These are phyloP conservation scores for Claviceps spartinae DNA, from an alignment of 2,329 filamentous ascomycete species.

Conservation along the genomic window DNA sequence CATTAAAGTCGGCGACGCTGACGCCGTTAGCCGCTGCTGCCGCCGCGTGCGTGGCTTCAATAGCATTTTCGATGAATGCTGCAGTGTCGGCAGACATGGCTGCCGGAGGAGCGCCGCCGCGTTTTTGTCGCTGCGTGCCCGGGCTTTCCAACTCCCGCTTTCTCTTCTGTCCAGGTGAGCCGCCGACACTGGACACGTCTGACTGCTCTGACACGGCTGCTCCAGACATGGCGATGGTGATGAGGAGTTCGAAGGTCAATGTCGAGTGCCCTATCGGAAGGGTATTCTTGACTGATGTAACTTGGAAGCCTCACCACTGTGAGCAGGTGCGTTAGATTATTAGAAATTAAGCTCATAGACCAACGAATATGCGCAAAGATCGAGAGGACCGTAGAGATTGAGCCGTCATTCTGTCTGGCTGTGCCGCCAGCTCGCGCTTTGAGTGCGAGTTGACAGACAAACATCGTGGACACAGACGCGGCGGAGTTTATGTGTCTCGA, in stretches of 20 bases:
- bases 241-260: background rate
- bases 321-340: background rate
- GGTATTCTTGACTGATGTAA: background rate
- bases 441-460: no score
- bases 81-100: conserved; percentile 33
- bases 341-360: background rate
- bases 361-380: background rate
- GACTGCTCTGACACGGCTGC: conserved; percentile 31
- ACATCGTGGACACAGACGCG: background rate
- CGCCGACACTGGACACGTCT: conserved; percentile 28
- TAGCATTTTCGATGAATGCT: conserved; percentile 41
- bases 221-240: conserved; percentile 30
- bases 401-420: background rate
- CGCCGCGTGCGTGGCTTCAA: conserved; percentile 28
- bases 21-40: conserved; percentile 26
- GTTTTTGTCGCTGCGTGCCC: conserved; percentile 36
- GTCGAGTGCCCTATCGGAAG: background rate
- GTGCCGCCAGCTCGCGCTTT: background rate
- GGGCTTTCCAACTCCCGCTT: conserved; percentile 41
- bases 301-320: background rate
- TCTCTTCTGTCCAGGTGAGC: conserved; percentile 38
- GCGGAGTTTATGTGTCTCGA: background rate
- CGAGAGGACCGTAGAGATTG: background rate
- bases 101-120: conserved; percentile 28
- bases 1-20: conserved; percentile 41